These are phyloP conservation scores for Zasmidium angulare DNA, from an alignment of 2,329 filamentous ascomycete species.

Conservation along the genomic window DNA sequence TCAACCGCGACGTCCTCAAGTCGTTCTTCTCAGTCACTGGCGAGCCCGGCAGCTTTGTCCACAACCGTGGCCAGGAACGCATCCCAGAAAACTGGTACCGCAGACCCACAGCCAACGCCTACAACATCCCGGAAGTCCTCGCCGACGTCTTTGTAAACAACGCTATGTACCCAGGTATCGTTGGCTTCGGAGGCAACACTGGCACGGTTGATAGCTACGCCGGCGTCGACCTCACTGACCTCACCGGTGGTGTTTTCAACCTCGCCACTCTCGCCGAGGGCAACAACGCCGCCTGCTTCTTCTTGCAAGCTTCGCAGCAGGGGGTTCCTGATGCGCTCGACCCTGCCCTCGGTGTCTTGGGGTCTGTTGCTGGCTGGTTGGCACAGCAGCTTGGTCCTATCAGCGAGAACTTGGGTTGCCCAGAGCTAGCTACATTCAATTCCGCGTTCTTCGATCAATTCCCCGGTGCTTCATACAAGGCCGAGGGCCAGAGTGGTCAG, in stretches of 20 bases:
- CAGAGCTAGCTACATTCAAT: no score
- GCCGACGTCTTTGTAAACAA: slow-evolving; percentile 11
- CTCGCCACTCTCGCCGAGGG: slow-evolving; percentile 14
- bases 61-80: slow-evolving; percentile 26
- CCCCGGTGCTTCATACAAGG: no score
- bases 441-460: no score
- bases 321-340: no score
- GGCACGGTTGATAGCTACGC: slow-evolving; percentile 36
- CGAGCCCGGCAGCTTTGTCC: slow-evolving; percentile 24
- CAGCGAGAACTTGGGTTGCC: no score
- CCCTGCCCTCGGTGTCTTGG: no score
- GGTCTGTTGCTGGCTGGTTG: no score
- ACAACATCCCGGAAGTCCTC: slow-evolving; percentile 18
- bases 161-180: slow-evolving; percentile 27
- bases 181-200: slow-evolving; percentile 40
- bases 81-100: slow-evolving; percentile 33
- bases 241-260: slow-evolving; percentile 46
- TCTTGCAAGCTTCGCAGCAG: slow-evolving; percentile 1
- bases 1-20: slow-evolving; percentile 22
- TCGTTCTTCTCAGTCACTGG: slow-evolving; percentile 24
- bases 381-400: no score
- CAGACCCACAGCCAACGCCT: slow-evolving; percentile 9
- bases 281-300: slow-evolving; percentile 8
- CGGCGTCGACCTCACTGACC: slow-evolving; percentile 34
- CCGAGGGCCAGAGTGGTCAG: no score